Evolutionary conservation across 2,329 filamentous ascomycete species (phyloP), one percentile per base, ranked within the genome.

Genomic region (Xylaria hypoxylon): DNA sequence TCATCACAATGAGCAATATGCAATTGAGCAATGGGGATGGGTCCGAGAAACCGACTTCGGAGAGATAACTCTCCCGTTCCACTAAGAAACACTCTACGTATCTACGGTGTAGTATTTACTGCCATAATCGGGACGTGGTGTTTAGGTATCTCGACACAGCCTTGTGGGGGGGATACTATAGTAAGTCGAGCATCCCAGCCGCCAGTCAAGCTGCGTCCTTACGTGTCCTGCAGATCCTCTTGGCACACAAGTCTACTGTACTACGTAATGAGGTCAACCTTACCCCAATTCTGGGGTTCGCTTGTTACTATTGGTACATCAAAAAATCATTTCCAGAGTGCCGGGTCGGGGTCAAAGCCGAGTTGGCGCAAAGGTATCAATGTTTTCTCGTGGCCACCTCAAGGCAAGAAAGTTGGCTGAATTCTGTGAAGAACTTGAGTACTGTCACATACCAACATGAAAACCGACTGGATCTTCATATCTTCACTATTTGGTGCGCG

Each of bases 291-390:
- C 60, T 13, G 53, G 58, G 51, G 67, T 67, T 69, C 60, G 64
- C 67, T 69, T 67, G 57, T 64, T 33, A 53, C 53, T n/a, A 63
- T 64, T 67, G 42, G 57, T 61, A 57, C 48, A 42, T 59, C 13
- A 26, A 13, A 40, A 53, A 24, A 15, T 26, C 33, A 47, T 67
- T 68, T 51, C 67, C 64, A 67, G 60, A 67, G 40, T 47, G 50
- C 48, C 64, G 64, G 67, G 67, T 69, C 58, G 50, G 60, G 64
- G 67, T 61, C 57, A 28, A 33, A 24, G 42, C 47, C 26, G 13
- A 11, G 11, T 38, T 2, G 35, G 35, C 10, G 15, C n/a, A 19
- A 55, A 40, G 13, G 33, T 13, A n/a, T 11, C 48, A 48, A 62
- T 26, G 11, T 47, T 42, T 47, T 42, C 17, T 53, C 48, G 42